These are phyloP conservation scores for Auricularia cornea DNA, from an alignment of 768 basidiomycete genomes.

Conservation along the genomic window DNA sequence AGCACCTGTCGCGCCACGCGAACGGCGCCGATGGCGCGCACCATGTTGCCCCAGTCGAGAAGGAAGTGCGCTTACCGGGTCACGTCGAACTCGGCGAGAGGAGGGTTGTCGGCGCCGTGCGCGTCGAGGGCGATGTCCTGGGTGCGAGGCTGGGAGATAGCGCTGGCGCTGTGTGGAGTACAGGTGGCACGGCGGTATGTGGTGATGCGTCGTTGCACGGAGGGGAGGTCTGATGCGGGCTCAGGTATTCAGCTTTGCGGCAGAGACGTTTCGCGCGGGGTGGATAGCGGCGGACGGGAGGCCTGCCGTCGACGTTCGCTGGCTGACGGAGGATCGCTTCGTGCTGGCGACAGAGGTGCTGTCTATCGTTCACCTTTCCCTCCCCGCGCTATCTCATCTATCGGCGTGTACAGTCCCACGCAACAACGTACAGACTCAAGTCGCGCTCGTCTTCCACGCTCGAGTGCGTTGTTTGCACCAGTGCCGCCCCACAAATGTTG, in stretches of 20 bases:
- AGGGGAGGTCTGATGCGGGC: neutral
- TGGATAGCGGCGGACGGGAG: neutral
- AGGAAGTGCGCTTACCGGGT: slow-evolving; percentile 13
- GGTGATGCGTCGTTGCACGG: neutral
- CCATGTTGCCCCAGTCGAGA: slow-evolving; percentile 9
- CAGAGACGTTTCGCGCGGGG: neutral
- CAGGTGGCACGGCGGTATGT: neutral
- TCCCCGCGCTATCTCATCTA: neutral
- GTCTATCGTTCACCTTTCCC: neutral
- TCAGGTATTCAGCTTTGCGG: neutral
- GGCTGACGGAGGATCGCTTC: neutral
- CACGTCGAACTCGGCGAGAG: slow-evolving; percentile 27
- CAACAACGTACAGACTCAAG: neutral
- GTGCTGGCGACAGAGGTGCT: neutral
- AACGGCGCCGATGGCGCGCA: slow-evolving; percentile 41
- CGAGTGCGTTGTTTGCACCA: neutral
- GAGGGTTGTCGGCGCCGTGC: slow-evolving; percentile 26
- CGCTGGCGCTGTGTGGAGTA: neutral
- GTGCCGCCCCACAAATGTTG: neutral
- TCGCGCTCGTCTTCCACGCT: neutral
- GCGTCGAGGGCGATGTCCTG: slow-evolving; percentile 18
- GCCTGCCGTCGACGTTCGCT: neutral
- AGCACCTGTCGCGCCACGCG: slow-evolving; percentile 14
- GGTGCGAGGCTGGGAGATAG: slow-evolving; percentile 21
- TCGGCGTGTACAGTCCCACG: neutral